Evolutionary conservation across 768 basidiomycete genomes (phyloP).

Genomic region (Calocybe indica): DNA sequence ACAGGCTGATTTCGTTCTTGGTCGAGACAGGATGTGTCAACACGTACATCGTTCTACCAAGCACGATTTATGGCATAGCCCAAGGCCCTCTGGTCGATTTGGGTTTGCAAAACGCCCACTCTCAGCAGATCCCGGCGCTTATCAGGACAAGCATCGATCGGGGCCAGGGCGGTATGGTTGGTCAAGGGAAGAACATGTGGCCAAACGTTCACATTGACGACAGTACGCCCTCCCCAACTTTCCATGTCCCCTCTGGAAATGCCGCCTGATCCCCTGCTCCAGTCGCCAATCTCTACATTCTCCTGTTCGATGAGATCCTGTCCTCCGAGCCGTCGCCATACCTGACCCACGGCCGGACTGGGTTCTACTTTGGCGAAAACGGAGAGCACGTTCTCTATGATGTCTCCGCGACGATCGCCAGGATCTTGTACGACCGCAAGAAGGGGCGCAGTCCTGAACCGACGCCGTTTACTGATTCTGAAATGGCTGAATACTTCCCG

Average conservation of each 20-base stretch:
- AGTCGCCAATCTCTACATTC: conserved; percentile 41
- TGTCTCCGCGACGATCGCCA: conserved; percentile 29
- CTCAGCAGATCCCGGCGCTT: conserved; percentile 43
- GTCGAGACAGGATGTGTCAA: conserved; percentile 35
- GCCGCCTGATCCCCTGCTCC: background rate
- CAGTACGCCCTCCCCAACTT: conserved; percentile 17
- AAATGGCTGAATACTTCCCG: conserved; percentile 33
- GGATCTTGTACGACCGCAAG: conserved; percentile 26
- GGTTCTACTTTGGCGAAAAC: conserved; percentile 46
- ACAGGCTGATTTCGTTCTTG: background rate
- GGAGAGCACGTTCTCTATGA: conserved; percentile 36
- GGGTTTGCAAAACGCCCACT: conserved; percentile 42
- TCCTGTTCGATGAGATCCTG: conserved; percentile 33
- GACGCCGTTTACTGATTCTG: conserved; percentile 36
- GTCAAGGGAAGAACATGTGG: conserved; percentile 49
- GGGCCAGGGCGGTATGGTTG: conserved; percentile 43
- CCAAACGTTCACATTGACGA: conserved; percentile 51
- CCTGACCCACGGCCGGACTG: conserved; percentile 35
- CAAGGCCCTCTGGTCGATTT: conserved; percentile 41
- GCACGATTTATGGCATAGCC: conserved; percentile 48
- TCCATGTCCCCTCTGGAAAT: background rate
- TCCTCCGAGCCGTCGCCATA: conserved; percentile 15
- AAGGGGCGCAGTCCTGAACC: conserved; percentile 31
- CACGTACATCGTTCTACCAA: conserved; percentile 47
- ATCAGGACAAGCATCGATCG: conserved; percentile 34